These are phyloP conservation scores for Dipteronia sinensis DNA, from an alignment of 345 rosid species.

Conservation along the genomic window DNA sequence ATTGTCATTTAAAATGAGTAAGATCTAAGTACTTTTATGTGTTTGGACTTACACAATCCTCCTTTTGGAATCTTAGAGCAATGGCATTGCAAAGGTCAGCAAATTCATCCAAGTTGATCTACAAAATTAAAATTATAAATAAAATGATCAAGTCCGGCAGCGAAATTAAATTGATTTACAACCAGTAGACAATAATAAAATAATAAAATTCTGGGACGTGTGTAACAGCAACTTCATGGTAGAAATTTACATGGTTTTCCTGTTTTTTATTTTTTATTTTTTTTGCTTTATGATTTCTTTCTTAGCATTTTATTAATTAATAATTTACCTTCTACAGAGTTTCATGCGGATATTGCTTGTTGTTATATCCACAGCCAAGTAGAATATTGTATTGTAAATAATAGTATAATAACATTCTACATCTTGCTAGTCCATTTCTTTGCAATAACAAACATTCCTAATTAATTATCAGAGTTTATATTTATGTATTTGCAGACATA, in stretches of 20 bases:
- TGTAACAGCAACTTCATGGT: no score
- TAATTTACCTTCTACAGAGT: background rate
- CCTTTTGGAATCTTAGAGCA: constrained; percentile 86
- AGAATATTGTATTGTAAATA: background rate
- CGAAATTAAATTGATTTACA: background rate
- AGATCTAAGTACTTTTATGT: background rate
- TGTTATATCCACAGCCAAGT: background rate
- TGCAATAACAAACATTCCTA: background rate
- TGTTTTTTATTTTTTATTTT: background rate
- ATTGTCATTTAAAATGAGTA: constrained; percentile 5
- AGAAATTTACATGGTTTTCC: background rate
- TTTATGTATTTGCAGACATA: no score
- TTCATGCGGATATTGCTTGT: no score
- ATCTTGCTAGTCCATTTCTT: background rate
- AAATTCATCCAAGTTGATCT: constrained; percentile 93
- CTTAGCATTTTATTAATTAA: background rate
- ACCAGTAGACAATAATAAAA: constrained; percentile 7
- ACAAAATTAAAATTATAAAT: constrained; percentile 13
- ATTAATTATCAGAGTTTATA: background rate
- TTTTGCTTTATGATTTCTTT: background rate
- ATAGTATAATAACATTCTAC: background rate
- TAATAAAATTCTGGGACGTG: background rate
- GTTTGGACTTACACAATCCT: constrained; percentile 71
- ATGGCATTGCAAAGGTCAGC: constrained; percentile 94
- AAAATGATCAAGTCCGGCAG: constrained; percentile 14